A percentile compares a stretch with the other conserved stretches of the same genome.
These are phyloP conservation scores for Gonapodya prolifera DNA, from an alignment of 192 early-diverging fungal species.

Conservation along the genomic window DNA sequence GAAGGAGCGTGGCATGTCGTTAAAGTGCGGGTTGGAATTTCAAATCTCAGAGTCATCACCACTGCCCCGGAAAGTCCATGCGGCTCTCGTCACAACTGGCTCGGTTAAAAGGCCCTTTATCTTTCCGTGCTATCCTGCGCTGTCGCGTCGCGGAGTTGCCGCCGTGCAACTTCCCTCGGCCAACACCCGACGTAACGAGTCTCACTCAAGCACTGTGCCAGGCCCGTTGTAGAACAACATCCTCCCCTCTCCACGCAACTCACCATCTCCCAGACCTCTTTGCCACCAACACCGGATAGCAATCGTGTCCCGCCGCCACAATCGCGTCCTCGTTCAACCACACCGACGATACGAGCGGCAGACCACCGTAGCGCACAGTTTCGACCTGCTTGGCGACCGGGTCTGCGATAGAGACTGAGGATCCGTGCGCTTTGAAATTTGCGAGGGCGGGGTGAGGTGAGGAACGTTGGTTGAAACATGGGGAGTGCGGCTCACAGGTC, in stretches of 20 bases:
- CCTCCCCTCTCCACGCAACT: too few relatives aligned
- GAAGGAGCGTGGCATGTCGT: neutral
- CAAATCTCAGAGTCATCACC: slow-evolving; percentile 2
- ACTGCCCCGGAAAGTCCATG: slow-evolving; percentile 30
- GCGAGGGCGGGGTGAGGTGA: neutral
- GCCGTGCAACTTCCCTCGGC: too few relatives aligned
- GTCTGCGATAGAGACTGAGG: slow-evolving; percentile 62
- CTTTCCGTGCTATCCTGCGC: too few relatives aligned
- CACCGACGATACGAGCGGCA: slow-evolving; percentile 67
- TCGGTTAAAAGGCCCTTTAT: too few relatives aligned
- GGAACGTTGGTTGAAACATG: neutral
- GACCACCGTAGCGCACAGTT: slow-evolving; percentile 41
- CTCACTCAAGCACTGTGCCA: too few relatives aligned
- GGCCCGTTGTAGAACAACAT: too few relatives aligned
- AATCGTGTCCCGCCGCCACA: slow-evolving; percentile 87
- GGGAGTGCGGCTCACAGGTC: slow-evolving; percentile 28
- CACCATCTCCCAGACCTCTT: slow-evolving; percentile 50
- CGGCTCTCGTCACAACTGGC: slow-evolving; percentile 13
- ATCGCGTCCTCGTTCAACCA: slow-evolving; percentile 67
- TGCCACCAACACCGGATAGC: slow-evolving; percentile 68
- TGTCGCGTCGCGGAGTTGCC: too few relatives aligned
- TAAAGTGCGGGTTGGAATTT: neutral
- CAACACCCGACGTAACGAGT: too few relatives aligned
- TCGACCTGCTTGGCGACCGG: slow-evolving; percentile 47
- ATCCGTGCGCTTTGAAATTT: slow-evolving; percentile 65